These are phyloP conservation scores for Lanmaoa rubissima DNA, from an alignment of 768 basidiomycete genomes.

Conservation along the genomic window DNA sequence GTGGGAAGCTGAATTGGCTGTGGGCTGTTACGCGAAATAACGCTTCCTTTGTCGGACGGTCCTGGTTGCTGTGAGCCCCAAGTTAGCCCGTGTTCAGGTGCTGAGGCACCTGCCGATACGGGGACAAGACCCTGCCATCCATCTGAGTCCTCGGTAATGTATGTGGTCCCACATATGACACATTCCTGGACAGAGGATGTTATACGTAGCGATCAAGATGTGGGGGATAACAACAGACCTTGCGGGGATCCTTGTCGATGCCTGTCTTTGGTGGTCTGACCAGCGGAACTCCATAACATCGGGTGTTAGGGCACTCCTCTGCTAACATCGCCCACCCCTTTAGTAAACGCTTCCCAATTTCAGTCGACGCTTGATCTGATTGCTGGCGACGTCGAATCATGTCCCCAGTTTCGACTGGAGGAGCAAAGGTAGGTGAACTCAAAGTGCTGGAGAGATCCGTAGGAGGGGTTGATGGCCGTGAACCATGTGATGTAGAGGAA, in stretches of 20 bases:
- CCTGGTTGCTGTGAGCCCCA: constrained; percentile 4
- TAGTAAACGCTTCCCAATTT: constrained; percentile 74
- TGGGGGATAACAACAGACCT: constrained; percentile 42
- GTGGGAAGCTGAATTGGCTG: constrained; percentile 34
- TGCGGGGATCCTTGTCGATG: constrained; percentile 59
- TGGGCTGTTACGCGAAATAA: constrained; percentile 22
- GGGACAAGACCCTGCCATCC: constrained; percentile 48
- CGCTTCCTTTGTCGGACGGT: constrained; percentile 10
- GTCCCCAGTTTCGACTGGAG: constrained; percentile 65
- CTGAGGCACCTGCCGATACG: constrained; percentile 10
- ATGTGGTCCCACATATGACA: constrained; percentile 68
- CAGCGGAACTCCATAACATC: constrained; percentile 81
- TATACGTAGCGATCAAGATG: background rate
- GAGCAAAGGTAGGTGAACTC: constrained; percentile 62
- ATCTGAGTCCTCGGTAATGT: constrained; percentile 53
- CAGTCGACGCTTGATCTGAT: constrained; percentile 75
- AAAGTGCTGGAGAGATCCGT: constrained; percentile 67
- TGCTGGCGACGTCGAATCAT: constrained; percentile 69
- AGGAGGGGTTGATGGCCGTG: constrained; percentile 72
- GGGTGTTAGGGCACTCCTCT: constrained; percentile 70
- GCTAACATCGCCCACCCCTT: constrained; percentile 90
- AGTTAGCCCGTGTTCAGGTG: constrained; percentile 2
- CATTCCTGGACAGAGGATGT: constrained; percentile 56
- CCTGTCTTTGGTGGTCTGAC: constrained; percentile 70
- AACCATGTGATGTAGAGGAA: constrained; percentile 50